These are phyloP conservation scores for Hemileccinum rubropunctum DNA, from an alignment of 768 basidiomycete genomes.

Conservation along the genomic window DNA sequence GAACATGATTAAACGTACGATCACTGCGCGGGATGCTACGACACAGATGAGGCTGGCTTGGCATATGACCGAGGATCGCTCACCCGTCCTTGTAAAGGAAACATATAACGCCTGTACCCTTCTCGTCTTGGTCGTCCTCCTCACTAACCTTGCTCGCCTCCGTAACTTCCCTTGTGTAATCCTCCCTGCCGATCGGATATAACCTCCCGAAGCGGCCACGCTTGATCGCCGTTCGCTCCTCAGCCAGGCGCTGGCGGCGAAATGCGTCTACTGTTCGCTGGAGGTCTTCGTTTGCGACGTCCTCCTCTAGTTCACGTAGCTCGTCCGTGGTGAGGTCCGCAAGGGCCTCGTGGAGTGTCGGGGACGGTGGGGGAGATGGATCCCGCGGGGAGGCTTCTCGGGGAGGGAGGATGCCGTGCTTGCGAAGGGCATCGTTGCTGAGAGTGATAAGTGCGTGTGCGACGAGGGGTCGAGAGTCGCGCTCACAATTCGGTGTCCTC, in stretches of 20 bases:
- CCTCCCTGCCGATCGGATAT: conserved; percentile 86
- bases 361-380: conserved; percentile 81
- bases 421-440: conserved; percentile 92
- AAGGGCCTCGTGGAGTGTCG: conserved; percentile 64
- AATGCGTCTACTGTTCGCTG: conserved; percentile 71
- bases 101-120: conserved; percentile 90
- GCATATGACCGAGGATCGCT: conserved; percentile 27
- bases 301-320: conserved; percentile 67
- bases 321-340: conserved; percentile 61
- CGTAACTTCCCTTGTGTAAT: conserved; percentile 93
- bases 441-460: not conserved
- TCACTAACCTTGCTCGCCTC: conserved; percentile 80
- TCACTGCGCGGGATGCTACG: conserved; percentile 78
- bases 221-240: conserved; percentile 56
- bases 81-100: conserved; percentile 96
- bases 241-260: conserved; percentile 58
- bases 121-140: conserved; percentile 59
- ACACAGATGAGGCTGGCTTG: not conserved
- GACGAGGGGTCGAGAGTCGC: not conserved
- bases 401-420: conserved; percentile 87
- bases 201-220: conserved; percentile 78
- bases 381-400: conserved; percentile 63
- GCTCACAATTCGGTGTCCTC: conserved; percentile 97
- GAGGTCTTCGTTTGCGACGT: conserved; percentile 71
- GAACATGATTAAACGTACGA: conserved; percentile 67